Evolutionary conservation across 2,329 filamentous ascomycete species (phyloP).

Genomic region (Phoma sp.): DNA sequence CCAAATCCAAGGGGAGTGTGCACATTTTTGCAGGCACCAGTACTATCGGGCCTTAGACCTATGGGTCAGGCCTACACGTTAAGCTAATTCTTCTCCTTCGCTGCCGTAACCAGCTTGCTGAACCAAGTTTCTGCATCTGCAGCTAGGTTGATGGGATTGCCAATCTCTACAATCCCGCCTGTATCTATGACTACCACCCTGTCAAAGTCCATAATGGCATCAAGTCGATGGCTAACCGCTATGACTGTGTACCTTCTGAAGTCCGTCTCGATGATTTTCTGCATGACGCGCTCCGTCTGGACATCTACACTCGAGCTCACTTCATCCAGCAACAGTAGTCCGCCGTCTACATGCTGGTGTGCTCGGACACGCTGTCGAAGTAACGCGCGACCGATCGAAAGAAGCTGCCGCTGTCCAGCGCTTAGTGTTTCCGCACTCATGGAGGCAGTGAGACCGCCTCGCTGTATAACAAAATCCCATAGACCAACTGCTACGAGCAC

Average conservation of each 20-base stretch:
- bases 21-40: no score
- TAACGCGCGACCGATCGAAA: conserved; percentile 65
- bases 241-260: conserved; percentile 50
- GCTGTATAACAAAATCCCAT: conserved; percentile 39
- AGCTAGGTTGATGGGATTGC: conserved; percentile 1
- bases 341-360: conserved; percentile 14
- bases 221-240: conserved; percentile 25
- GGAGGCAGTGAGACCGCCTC: conserved; percentile 15
- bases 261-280: conserved; percentile 58
- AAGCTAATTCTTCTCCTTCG: no score
- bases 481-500: conserved; percentile 54
- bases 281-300: conserved; percentile 63
- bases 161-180: conserved; percentile 53
- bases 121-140: no score
- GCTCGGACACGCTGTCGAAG: no score
- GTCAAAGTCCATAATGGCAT: conserved; percentile 32
- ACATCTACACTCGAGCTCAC: conserved; percentile 56
- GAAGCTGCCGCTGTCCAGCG: conserved; percentile 65
- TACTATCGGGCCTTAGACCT: no score
- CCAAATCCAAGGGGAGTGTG: no score
- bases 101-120: no score
- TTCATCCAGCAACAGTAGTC: conserved; percentile 30
- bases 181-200: conserved; percentile 39
- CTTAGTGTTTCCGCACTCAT: conserved; percentile 14
- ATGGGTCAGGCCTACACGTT: no score